phyloP scores from a whole-genome alignment of 2,329 filamentous ascomycete genomes.

The Alternaria gaisen region DNA sequence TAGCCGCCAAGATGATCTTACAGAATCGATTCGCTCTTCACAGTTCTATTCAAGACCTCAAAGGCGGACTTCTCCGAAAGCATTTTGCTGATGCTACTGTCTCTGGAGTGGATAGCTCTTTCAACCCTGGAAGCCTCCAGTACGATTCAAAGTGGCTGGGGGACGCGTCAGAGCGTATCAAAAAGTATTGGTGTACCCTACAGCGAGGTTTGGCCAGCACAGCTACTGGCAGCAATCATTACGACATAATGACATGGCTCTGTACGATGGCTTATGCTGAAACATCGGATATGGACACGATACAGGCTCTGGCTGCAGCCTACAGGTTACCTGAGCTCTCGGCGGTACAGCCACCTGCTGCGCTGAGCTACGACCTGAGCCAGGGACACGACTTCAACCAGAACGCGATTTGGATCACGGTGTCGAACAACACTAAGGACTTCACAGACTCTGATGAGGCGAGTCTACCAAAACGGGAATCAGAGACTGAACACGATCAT shows the following conservation, averaged over 20 bases:
- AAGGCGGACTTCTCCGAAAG: slow-evolving; percentile 1
- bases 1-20: slow-evolving; percentile 28
- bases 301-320: slow-evolving; percentile 36
- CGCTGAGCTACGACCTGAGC: slow-evolving; percentile 8
- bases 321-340: slow-evolving; percentile 19
- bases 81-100: slow-evolving; percentile 19
- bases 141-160: slow-evolving; percentile 38
- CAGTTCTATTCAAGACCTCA: slow-evolving; percentile 11
- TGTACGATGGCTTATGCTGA: slow-evolving; percentile 36
- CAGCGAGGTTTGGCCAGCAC: slow-evolving; percentile 23
- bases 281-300: slow-evolving; percentile 29
- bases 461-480: slow-evolving; percentile 14
- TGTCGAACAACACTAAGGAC: background rate
- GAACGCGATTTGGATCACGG: slow-evolving; percentile 5
- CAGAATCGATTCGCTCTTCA: slow-evolving; percentile 24
- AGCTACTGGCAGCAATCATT: slow-evolving; percentile 11
- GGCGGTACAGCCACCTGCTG: slow-evolving; percentile 18
- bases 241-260: slow-evolving; percentile 36
- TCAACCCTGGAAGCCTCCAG: slow-evolving; percentile 14
- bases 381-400: slow-evolving; percentile 17
- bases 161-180: slow-evolving; percentile 14
- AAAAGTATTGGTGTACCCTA: slow-evolving; percentile 32
- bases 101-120: background rate
- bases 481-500: slow-evolving; percentile 24
- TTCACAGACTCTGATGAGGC: slow-evolving; percentile 26